Percentiles rank a stretch among this genome's conserved stretches.
Evolutionary conservation across 2,329 filamentous ascomycete species (phyloP).

Genomic region (Colletotrichum zoysiae): DNA sequence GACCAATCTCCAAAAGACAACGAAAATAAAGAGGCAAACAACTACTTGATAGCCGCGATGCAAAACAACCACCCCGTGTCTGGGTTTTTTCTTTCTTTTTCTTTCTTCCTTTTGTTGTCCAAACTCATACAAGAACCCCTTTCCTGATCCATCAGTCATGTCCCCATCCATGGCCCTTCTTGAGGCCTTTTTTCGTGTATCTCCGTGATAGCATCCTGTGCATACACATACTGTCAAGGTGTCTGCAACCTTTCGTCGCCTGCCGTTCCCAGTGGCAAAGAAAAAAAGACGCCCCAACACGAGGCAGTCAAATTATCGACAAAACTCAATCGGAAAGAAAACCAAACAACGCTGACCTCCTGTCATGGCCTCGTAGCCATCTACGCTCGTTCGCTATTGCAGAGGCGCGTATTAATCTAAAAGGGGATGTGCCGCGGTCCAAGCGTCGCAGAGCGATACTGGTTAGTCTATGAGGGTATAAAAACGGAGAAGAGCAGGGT

Average conservation of each 20-base stretch:
- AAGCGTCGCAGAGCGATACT: slow-evolving; percentile 38
- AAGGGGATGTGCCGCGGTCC: slow-evolving; percentile 24
- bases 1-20: neutral
- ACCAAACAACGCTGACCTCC: slow-evolving; percentile 14
- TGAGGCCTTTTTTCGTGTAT: neutral
- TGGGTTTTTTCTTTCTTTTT: neutral
- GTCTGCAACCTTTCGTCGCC: neutral
- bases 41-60: neutral
- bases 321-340: slow-evolving; percentile 19
- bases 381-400: slow-evolving; percentile 10
- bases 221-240: neutral
- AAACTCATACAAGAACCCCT: slow-evolving; percentile 23
- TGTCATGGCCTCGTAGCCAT: slow-evolving; percentile 14
- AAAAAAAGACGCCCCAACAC: slow-evolving; percentile 1
- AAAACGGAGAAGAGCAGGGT: slow-evolving; percentile 36
- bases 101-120: slow-evolving; percentile 13
- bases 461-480: slow-evolving; percentile 44
- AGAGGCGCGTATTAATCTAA: slow-evolving; percentile 34
- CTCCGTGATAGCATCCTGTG: slow-evolving; percentile 13
- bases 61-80: slow-evolving; percentile 7
- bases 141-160: slow-evolving; percentile 8
- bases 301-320: slow-evolving; percentile 17
- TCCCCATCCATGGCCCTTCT: slow-evolving; percentile 1
- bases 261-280: neutral
- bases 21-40: neutral